phyloP scores from a whole-genome alignment of 768 basidiomycete genomes.

The Boletus vinaceobasis region DNA sequence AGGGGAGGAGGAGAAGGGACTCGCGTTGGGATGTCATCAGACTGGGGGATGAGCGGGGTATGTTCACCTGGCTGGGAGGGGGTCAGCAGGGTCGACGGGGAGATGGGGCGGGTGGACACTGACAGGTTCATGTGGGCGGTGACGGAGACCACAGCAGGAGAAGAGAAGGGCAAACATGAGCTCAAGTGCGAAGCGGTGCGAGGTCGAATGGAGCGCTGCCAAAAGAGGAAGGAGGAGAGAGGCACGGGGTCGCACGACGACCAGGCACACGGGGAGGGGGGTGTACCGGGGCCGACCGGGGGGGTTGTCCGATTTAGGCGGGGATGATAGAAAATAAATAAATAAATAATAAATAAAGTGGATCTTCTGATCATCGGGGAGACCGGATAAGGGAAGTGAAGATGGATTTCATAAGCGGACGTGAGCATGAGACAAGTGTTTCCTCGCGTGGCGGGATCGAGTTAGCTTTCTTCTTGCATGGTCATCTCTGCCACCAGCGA shows the following conservation, averaged over 20 bases:
- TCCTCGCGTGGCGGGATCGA: constrained; percentile 40
- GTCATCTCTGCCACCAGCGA: constrained; percentile 54
- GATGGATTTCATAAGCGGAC: constrained; percentile 36
- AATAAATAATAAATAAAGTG: constrained; percentile 1
- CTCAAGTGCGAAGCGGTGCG: neutral
- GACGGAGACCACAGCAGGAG: constrained; percentile 29
- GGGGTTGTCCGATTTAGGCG: constrained; percentile 28
- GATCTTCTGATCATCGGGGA: constrained; percentile 34
- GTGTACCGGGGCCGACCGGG: constrained; percentile 19
- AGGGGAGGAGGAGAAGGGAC: neutral
- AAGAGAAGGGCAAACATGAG: constrained; percentile 29
- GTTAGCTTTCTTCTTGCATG: constrained; percentile 42
- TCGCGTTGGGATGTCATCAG: constrained; percentile 25
- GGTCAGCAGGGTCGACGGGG: neutral
- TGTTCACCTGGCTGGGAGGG: constrained; percentile 17
- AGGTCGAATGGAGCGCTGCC: constrained; percentile 1
- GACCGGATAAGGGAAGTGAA: constrained; percentile 25
- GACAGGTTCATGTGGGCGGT: constrained; percentile 17
- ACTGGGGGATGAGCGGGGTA: constrained; percentile 29
- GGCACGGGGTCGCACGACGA: constrained; percentile 18
- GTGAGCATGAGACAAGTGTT: constrained; percentile 40
- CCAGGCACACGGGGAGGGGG: constrained; percentile 32
- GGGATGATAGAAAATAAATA: constrained; percentile 10
- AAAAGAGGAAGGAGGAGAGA: neutral
- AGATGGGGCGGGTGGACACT: neutral